Evolutionary conservation across 208 protist species (phyloP).

Genomic region (Trypanosoma avium): DNA sequence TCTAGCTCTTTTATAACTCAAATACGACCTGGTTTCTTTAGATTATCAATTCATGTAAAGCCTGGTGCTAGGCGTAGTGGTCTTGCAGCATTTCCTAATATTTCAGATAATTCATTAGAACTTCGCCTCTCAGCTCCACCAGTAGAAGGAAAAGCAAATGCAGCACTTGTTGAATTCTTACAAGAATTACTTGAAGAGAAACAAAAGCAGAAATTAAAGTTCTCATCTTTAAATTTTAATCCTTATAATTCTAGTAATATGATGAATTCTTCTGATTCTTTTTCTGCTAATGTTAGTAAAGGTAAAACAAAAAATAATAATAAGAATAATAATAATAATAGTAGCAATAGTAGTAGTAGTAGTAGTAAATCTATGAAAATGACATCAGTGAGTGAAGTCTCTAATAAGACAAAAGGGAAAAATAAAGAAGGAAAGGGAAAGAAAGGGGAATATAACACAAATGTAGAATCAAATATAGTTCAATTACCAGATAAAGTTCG

Average conservation of each 20-base stretch:
- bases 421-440: neutral
- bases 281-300: neutral
- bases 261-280: neutral
- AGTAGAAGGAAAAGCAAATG: constrained; percentile 79
- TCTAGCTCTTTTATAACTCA: constrained; percentile 45
- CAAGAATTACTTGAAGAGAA: constrained; percentile 26
- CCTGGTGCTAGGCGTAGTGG: constrained; percentile 58
- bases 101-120: constrained; percentile 38
- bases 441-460: neutral
- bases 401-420: constrained; percentile 29
- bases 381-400: too few species aligned
- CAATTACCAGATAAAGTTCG: constrained; percentile 33
- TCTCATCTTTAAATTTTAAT: too few species aligned
- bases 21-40: constrained; percentile 43
- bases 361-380: too few species aligned
- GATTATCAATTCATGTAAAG: constrained; percentile 65
- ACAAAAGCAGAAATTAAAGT: neutral
- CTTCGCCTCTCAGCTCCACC: constrained; percentile 70
- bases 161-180: constrained; percentile 69
- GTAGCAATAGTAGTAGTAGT: neutral
- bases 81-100: constrained; percentile 32
- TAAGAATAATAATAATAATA: neutral
- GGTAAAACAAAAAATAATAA: neutral
- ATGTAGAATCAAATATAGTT: too few species aligned
- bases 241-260: too few species aligned